Evolutionary conservation across 192 early-diverging fungal species (phyloP).

Genomic region (Backusella morwellensis): DNA sequence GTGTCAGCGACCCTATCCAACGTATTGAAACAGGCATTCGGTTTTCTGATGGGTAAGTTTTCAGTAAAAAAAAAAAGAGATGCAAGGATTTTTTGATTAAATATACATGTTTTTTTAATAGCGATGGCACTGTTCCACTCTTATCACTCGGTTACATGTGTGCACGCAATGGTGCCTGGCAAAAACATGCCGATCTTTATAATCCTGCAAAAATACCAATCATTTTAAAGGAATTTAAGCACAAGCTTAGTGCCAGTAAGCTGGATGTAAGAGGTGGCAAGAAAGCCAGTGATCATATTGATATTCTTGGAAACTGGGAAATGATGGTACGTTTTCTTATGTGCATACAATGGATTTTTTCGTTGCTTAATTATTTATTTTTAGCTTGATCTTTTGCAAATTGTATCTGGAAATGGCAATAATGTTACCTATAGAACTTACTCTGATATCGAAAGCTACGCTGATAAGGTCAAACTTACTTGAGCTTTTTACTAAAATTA

Average conservation of each 20-base stretch:
- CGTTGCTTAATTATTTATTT: not conserved
- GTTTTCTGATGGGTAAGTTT: conserved; percentile 60
- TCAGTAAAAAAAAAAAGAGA: not conserved
- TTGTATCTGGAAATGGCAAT: conserved; percentile 20
- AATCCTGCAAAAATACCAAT: conserved; percentile 73
- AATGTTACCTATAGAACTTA: conserved; percentile 24
- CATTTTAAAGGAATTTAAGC: conserved; percentile 71
- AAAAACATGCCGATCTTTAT: conserved; percentile 60
- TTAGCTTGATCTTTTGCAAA: conserved; percentile 25
- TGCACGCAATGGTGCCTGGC: conserved; percentile 67
- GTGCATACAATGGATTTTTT: not conserved
- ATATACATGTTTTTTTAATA: conserved; percentile 25
- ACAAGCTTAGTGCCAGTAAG: conserved; percentile 49
- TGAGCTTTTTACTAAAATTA: not conserved
- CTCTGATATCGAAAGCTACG: conserved; percentile 25
- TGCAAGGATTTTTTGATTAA: not conserved
- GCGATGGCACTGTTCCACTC: conserved; percentile 88
- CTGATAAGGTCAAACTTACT: conserved; percentile 1
- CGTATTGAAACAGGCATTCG: conserved; percentile 70
- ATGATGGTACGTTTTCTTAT: conserved; percentile 44
- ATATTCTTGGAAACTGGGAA: conserved; percentile 81
- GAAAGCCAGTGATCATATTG: conserved; percentile 82
- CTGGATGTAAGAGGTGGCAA: conserved; percentile 73
- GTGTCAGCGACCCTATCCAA: conserved; percentile 52
- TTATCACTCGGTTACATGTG: conserved; percentile 90